Base-by-base conservation (phyloP, 129 eudicot genomes). In the Flaveria sonorensis region DNA sequence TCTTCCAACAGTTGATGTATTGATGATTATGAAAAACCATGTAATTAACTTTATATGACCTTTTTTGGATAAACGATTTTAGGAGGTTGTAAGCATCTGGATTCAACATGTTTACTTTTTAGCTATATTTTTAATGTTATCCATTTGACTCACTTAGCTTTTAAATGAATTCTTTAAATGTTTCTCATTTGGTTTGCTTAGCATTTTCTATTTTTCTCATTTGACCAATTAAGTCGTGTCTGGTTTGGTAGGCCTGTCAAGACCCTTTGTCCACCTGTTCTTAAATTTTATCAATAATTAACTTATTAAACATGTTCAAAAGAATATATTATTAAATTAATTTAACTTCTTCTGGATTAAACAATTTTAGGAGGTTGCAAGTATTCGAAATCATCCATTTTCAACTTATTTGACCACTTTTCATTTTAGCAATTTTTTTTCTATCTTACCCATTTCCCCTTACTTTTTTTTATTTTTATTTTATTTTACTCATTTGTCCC, bases 351-450 rank as follows among this genome's bases (percentile, higher is more conserved):
- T 59, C 9, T 61, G 68, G 43, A 61, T 12, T 26, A 19, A 24
- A 61, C 19, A n/a, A 28, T 23, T 61, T 24, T 61, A 28, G 68
- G 43, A 61, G 18, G 42, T 61, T 61, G 19, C 68, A 61, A 61
- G 19, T 40, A 61, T 14, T 14, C 26, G 20, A 61, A 61, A 13
- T 1, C 43, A 28, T 8, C 19, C n/a, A 24, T 26, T 61, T 60
- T 28, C 15, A 9, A 26, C 19, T 40, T 15, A 1, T 26, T 56
- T 4, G 28, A 8, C 11, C 63, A 28, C 63, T 56, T 61, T 61
- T 59, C 39, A 21, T 59, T 59, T 23, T 59, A 59, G 36, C 3
- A 11, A 23, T 0, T 12, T 26, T 61, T 61, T 59, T 59, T 21
- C 0, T 61, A 13, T 61, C 68, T 26, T 61, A 18, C 28, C 61